phyloP scores from a whole-genome alignment of 257 asterid species.

The Solanum pinnatisectum region DNA sequence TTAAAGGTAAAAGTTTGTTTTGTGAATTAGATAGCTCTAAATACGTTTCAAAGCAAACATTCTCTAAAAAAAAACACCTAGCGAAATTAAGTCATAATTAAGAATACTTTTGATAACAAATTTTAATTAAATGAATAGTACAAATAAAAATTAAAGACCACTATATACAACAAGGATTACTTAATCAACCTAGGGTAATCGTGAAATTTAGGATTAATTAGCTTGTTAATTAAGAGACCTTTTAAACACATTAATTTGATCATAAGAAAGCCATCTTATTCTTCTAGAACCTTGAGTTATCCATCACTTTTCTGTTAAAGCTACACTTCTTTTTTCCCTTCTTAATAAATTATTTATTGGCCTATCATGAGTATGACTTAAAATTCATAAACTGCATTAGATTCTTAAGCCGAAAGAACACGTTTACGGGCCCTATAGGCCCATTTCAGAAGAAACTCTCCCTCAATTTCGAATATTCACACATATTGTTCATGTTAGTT shows the following conservation, averaged over 20 bases:
- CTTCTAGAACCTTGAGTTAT: not conserved
- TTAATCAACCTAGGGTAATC: not conserved
- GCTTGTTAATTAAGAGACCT: not conserved
- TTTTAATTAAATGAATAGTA: too few species aligned
- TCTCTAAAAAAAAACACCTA: not conserved
- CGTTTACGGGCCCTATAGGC: conserved; percentile 29
- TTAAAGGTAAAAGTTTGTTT: too few species aligned
- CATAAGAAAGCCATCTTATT: not conserved
- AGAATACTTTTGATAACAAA: too few species aligned
- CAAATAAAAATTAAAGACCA: not conserved
- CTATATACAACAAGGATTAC: not conserved
- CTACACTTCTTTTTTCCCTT: not conserved
- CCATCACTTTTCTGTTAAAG: not conserved
- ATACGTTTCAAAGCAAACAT: not conserved
- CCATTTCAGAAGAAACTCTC: conserved; percentile 2
- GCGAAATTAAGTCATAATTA: not conserved
- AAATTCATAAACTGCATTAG: not conserved
- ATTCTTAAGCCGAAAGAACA: conserved; percentile 23
- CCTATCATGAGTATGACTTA: not conserved
- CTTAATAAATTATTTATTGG: not conserved
- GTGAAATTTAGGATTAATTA: not conserved
- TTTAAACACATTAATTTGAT: not conserved
- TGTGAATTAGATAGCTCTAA: not conserved
- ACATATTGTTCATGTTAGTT: not conserved
- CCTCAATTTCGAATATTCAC: not conserved